phyloP scores from a whole-genome alignment of 345 rosid species.

The Citrus hindsii region DNA sequence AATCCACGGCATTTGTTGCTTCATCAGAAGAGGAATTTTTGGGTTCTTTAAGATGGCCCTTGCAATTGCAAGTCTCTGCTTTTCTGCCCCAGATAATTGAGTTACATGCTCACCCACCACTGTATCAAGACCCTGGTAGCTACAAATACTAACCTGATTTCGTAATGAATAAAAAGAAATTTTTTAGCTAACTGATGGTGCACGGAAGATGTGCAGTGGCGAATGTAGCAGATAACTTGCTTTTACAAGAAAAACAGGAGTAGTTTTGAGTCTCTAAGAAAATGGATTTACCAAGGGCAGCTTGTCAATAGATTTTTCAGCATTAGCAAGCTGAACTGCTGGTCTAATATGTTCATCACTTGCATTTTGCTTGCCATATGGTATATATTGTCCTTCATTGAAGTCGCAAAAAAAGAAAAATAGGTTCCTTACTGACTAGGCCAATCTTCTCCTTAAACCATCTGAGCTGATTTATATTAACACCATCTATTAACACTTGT shows the following conservation, averaged over 20 bases:
- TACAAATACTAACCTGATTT: background rate
- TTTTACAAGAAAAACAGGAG: background rate
- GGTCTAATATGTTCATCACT: conserved; percentile 47
- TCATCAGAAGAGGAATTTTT: conserved; percentile 81
- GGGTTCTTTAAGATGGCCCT: conserved; percentile 83
- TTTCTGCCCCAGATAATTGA: conserved; percentile 68
- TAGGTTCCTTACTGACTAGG: conserved; percentile 65
- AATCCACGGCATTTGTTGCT: conserved; percentile 81
- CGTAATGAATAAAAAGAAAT: background rate
- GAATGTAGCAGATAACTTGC: background rate
- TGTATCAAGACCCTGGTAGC: conserved; percentile 61
- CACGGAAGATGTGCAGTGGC: background rate
- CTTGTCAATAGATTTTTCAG: conserved; percentile 58
- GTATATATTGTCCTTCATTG: conserved; percentile 51
- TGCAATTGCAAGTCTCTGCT: conserved; percentile 64
- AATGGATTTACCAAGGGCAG: conserved; percentile 44
- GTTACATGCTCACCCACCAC: conserved; percentile 91
- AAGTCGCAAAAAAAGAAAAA: conserved; percentile 43
- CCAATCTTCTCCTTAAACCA: conserved; percentile 57
- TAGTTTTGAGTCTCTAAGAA: background rate
- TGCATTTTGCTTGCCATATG: conserved; percentile 60
- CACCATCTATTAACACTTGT: conserved; percentile 53
- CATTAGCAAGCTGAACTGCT: conserved; percentile 58
- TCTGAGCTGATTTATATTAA: conserved; percentile 47
- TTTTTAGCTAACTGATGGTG: no score